Base-by-base conservation (phyloP, 441 rosid species). In the Mallotus japonicus region DNA sequence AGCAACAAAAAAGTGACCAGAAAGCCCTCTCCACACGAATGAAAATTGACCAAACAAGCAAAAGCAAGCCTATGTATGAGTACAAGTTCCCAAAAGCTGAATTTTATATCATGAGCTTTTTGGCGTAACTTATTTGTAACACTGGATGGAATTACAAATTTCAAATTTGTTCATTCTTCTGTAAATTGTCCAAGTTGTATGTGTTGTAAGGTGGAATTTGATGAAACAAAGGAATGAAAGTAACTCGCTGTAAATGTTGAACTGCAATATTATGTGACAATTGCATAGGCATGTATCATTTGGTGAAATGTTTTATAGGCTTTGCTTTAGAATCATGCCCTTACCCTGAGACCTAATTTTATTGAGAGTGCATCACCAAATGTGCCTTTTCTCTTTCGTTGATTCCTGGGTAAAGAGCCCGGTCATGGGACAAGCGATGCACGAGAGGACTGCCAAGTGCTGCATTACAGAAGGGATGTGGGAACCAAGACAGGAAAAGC, bases 141-240 rank as follows among this genome's bases (percentile, higher is more conserved):
- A 55, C 28, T 66, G 56, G 50, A 61, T 65, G 59, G 49, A 77
- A 53, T 70, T 69, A 63, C 58, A 20, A 77, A 53, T 72, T 74
- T 62, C 59, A 28, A 37, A 78, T 83, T 77, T 72, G 55, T 88
- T 82, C 51, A 83, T 89, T 87, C 84, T 62, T 87, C 73, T 86
- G 90, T 88, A 87, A 79, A 88, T 82, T 79, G 73, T 62, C 66
- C 37, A 20, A 65, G 56, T n/a, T 73, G 66, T 71, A 76, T 72
- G 82, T 79, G 82, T 79, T 81, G 86, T 81, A 84, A 50, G 62
- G 71, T 46, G 77, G 55, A 34, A 50, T 54, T 60, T 66, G 72
- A 71, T 55, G 73, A 72, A 83, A 68, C 71, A 69, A 62, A 64
- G 9, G 55, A 65, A 78, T 62, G 57, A 73, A 90, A 81, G 82